A percentile compares a stretch with the other conserved stretches of the same genome.
phyloP scores from a whole-genome alignment of 805 yeast species.

The Candida adriatica region DNA sequence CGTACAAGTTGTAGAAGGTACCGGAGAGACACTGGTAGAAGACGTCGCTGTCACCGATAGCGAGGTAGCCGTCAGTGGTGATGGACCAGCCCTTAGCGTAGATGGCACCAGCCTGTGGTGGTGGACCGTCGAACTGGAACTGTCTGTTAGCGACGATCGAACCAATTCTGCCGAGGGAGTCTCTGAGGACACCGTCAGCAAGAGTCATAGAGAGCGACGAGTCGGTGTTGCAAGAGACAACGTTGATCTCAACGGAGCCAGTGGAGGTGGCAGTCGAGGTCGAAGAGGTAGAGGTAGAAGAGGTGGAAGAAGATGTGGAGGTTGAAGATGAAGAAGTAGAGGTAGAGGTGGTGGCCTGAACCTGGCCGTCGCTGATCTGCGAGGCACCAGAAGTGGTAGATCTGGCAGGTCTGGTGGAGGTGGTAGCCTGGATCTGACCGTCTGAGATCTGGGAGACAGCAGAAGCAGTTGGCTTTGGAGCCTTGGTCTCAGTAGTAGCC shows the following conservation, averaged over 20 bases:
- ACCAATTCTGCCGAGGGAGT: slow-evolving; percentile 61
- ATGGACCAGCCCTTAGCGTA: slow-evolving; percentile 63
- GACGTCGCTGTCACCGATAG: slow-evolving; percentile 51
- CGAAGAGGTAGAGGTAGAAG: slow-evolving; percentile 5
- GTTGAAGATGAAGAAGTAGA: slow-evolving; percentile 20
- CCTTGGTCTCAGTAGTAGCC: slow-evolving; percentile 17
- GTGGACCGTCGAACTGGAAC: slow-evolving; percentile 83
- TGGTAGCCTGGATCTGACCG: slow-evolving; percentile 32
- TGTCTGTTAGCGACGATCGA: slow-evolving; percentile 79
- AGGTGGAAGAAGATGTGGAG: slow-evolving; percentile 18
- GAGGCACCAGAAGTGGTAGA: slow-evolving; percentile 12
- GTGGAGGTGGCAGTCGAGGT: slow-evolving; percentile 5
- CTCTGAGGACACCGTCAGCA: slow-evolving; percentile 44
- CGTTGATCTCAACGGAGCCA: slow-evolving; percentile 5
- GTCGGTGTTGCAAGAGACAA: slow-evolving; percentile 37
- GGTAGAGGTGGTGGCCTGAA: slow-evolving; percentile 39
- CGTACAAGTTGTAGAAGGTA: slow-evolving; percentile 72
- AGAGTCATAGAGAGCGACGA: slow-evolving; percentile 52
- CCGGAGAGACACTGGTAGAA: slow-evolving; percentile 77
- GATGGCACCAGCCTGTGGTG: slow-evolving; percentile 75
- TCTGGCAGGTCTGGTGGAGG: slow-evolving; percentile 24
- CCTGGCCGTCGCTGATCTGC: slow-evolving; percentile 45
- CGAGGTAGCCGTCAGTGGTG: slow-evolving; percentile 52
- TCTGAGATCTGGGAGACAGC: slow-evolving; percentile 38
- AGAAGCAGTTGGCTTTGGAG: slow-evolving; percentile 27